Evolutionary conservation across 2,329 filamentous ascomycete species (phyloP), one percentile per base, ranked within the genome.

Genomic region (Verticillium dahliae): DNA sequence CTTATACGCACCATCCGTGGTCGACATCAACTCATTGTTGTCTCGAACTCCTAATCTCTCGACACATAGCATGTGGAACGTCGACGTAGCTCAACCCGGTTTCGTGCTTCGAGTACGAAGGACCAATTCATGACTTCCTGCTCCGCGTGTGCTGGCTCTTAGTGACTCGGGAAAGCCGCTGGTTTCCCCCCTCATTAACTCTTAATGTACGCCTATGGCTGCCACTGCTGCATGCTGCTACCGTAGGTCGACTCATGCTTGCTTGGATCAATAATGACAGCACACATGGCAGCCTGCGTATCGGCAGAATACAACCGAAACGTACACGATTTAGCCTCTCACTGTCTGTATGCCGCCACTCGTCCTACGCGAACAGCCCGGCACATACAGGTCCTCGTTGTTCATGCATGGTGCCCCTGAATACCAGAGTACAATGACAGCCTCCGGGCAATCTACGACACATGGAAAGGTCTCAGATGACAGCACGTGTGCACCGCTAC

Each of bases 231-330:
- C 45, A 22, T 52, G 45, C 18, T 52, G 45, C 45, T 52, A 52
- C 45, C 10, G 18, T 52, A n/a, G 45, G 18, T 52, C n/a, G 18
- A 6, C 45, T 31, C 56, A 27, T n/a, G 34, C 33, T 34, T n/a
- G 34, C 33, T 34, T 41, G 54, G 33, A 37, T 62, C 59, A 56
- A 59, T 60, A 14, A 45, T 34, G 18, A 45, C 56, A 59, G 31
- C 56, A 31, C 56, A 34, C 59, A 61, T 56, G 41, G 56, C 52
- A 50, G 27, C 38, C 45, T 27, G 34, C 37, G 59, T 18, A n/a
- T 61, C 52, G 54, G 56, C 22, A 27, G 56, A 37, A 5, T 39
- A 27, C 56, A 59, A 22, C 39, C 56, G 59, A 45, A n/a, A 50
- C 56, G 57, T 56, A 58, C 33, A 55, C 41, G 35, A 33, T 4